Conservation (phyloP, 2,329 filamentous ascomycete species). For the Hirsutella rhossiliensis region DNA sequence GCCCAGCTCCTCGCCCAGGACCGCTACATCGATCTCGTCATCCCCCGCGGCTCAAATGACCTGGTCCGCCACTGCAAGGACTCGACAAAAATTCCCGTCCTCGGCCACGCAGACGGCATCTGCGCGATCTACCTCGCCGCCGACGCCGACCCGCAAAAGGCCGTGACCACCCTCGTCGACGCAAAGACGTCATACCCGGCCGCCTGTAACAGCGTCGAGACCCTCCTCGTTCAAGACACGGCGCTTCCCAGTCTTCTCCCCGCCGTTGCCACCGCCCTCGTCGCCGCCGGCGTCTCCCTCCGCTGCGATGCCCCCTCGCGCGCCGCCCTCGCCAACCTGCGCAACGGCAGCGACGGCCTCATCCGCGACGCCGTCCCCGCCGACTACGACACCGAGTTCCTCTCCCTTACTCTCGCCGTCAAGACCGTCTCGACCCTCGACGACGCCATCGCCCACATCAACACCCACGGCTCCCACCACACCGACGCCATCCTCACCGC, state of each 20-base stretch:
- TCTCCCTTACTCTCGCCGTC: constrained; percentile 73
- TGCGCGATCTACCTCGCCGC: constrained; percentile 77
- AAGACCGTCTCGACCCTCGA: constrained; percentile 61
- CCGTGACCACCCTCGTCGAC: constrained; percentile 69
- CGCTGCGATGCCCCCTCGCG: constrained; percentile 66
- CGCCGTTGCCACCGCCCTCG: constrained; percentile 58
- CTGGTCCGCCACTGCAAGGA: constrained; percentile 83
- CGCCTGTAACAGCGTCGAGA: constrained; percentile 91
- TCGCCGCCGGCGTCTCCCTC: constrained; percentile 66
- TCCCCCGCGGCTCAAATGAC: constrained; percentile 83
- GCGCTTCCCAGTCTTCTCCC: constrained; percentile 59
- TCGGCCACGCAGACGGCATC: constrained; percentile 90
- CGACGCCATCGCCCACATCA: constrained; percentile 78
- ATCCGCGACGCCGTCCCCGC: constrained; percentile 53
- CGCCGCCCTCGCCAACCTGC: constrained; percentile 40
- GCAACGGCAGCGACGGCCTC: constrained; percentile 25
- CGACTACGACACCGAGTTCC: constrained; percentile 84
- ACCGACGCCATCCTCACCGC: constrained; percentile 83
- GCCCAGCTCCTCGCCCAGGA: constrained; percentile 79
- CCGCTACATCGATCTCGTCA: constrained; percentile 83
- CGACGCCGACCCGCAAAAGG: constrained; percentile 62
- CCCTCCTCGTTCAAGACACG: constrained; percentile 68
- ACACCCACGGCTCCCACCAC: constrained; percentile 82
- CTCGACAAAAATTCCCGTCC: constrained; percentile 84
- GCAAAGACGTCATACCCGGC: constrained; percentile 92